A percentile compares a stretch with the other conserved stretches of the same genome.
Evolutionary conservation across 78 protist species (phyloP).

Genomic region (Dictyostelium citrinum): DNA sequence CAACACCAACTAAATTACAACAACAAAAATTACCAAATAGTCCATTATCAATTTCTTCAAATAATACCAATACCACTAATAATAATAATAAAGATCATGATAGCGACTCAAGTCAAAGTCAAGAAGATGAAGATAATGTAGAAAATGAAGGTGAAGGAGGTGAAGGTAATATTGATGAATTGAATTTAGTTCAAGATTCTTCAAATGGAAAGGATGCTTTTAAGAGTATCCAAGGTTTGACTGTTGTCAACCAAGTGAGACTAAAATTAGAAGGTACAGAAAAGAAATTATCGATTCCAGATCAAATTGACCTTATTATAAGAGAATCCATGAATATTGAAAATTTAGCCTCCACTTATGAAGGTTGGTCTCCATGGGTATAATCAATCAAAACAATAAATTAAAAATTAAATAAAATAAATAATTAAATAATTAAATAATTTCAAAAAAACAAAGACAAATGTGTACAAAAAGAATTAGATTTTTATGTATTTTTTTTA

Average conservation of each 20-base stretch:
- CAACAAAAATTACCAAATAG: neutral
- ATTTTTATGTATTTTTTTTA: too few species aligned
- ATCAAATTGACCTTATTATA: slow-evolving; percentile 46
- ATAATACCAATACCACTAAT: neutral
- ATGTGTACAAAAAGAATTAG: too few species aligned
- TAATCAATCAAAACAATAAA: neutral
- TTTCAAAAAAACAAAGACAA: neutral
- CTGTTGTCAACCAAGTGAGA: slow-evolving; percentile 47
- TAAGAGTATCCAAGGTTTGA: slow-evolving; percentile 61
- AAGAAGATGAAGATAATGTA: slow-evolving; percentile 6
- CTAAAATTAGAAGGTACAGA: slow-evolving; percentile 71
- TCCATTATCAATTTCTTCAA: neutral
- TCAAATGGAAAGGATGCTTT: slow-evolving; percentile 2
- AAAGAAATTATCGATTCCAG: slow-evolving; percentile 21
- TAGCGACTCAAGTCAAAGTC: slow-evolving; percentile 30
- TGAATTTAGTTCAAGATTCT: neutral
- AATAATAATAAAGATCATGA: neutral
- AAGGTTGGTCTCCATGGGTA: slow-evolving; percentile 48
- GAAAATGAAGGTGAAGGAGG: neutral
- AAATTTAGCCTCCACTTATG: slow-evolving; percentile 39
- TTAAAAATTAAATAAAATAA: neutral
- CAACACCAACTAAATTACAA: neutral
- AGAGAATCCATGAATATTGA: slow-evolving; percentile 45
- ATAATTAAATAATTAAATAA: neutral
- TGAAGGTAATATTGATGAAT: neutral